These are phyloP conservation scores for Starmerella roubikii DNA, from an alignment of 805 yeast species.

Conservation along the genomic window DNA sequence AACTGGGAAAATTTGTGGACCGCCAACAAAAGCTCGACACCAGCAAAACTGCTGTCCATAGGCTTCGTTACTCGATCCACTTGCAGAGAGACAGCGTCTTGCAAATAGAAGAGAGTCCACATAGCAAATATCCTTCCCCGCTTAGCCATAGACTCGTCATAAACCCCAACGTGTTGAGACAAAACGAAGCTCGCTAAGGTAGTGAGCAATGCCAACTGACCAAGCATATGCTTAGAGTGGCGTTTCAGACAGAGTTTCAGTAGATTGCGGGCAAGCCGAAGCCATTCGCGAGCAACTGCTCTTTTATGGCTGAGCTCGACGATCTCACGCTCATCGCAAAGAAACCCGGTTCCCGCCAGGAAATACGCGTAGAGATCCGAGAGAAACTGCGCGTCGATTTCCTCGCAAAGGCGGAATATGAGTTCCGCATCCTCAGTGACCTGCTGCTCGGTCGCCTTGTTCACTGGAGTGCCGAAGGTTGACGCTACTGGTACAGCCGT, in stretches of 20 bases:
- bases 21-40: slow-evolving; percentile 7
- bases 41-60: not conserved
- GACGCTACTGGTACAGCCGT: not conserved
- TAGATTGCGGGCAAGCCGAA: slow-evolving; percentile 3
- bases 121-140: slow-evolving; percentile 2
- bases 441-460: not conserved
- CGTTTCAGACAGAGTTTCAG: slow-evolving; percentile 2
- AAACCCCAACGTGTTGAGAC: slow-evolving; percentile 1
- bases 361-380: slow-evolving; percentile 15
- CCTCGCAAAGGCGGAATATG: not conserved
- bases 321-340: slow-evolving; percentile 15
- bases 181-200: slow-evolving; percentile 3
- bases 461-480: slow-evolving; percentile 1
- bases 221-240: too few species aligned
- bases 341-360: slow-evolving; percentile 8
- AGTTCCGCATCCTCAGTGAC: slow-evolving; percentile 6
- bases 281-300: slow-evolving; percentile 10
- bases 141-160: not conserved
- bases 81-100: slow-evolving; percentile 4
- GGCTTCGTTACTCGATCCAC: slow-evolving; percentile 3
- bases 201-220: too few species aligned
- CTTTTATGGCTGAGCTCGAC: slow-evolving; percentile 1
- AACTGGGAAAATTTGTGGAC: not conserved
- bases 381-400: not conserved
- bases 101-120: slow-evolving; percentile 11